Percentiles rank a stretch among this genome's conserved stretches.
Evolutionary conservation across 2,329 filamentous ascomycete genomes (phyloP).

Genomic region (Exophiala viscosa): DNA sequence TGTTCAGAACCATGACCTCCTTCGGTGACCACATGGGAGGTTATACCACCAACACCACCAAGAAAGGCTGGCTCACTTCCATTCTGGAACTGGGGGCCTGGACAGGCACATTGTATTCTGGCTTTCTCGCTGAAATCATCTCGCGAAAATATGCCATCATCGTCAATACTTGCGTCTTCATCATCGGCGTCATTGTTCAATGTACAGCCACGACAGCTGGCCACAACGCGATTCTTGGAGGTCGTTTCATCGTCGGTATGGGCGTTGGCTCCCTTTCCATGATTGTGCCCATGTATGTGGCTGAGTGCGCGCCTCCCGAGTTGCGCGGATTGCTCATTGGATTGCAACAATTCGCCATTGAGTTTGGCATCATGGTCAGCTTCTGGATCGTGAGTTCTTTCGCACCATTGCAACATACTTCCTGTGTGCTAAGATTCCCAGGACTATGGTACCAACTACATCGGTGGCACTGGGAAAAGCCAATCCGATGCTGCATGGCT

Average conservation of each 20-base stretch:
- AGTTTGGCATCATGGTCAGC: slow-evolving; percentile 43
- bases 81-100: slow-evolving; percentile 43
- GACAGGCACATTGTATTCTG: slow-evolving; percentile 37
- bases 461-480: slow-evolving; percentile 56
- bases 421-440: slow-evolving; percentile 22
- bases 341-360: slow-evolving; percentile 43
- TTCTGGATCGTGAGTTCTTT: slow-evolving; percentile 35
- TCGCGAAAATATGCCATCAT: slow-evolving; percentile 36
- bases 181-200: slow-evolving; percentile 39
- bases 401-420: background rate
- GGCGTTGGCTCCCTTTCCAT: slow-evolving; percentile 42
- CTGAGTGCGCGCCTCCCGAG: slow-evolving; percentile 37
- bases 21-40: slow-evolving; percentile 24
- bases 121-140: slow-evolving; percentile 37
- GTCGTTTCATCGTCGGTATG: slow-evolving; percentile 40
- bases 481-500: slow-evolving; percentile 71
- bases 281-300: slow-evolving; percentile 41
- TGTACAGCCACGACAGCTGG: slow-evolving; percentile 44
- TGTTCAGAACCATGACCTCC: slow-evolving; percentile 29
- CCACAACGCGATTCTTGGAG: slow-evolving; percentile 35
- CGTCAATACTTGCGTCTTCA: slow-evolving; percentile 35
- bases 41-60: slow-evolving; percentile 28
- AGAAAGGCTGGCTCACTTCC: slow-evolving; percentile 36
- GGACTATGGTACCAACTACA: slow-evolving; percentile 54
- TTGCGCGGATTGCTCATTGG: slow-evolving; percentile 42